These are phyloP conservation scores for Blastobotrys parvus DNA, from an alignment of 805 yeast species.

Conservation along the genomic window DNA sequence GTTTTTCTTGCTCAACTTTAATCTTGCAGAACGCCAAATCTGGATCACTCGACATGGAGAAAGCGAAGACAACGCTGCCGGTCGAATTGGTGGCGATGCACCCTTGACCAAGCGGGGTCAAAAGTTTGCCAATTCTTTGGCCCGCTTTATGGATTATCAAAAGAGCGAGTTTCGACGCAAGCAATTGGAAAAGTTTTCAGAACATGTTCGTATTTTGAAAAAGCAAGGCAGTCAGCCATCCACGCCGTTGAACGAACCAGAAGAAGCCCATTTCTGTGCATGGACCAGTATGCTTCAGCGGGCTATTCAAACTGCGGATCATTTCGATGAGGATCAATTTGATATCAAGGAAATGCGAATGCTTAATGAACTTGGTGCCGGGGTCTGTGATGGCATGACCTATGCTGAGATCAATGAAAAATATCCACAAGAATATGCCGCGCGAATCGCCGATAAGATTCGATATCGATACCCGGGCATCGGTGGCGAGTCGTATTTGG, in stretches of 20 bases:
- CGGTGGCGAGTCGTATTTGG: slow-evolving; percentile 93
- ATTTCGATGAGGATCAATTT: slow-evolving; percentile 64
- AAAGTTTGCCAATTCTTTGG: slow-evolving; percentile 63
- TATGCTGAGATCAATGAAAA: slow-evolving; percentile 70
- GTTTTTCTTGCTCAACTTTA: slow-evolving; percentile 81
- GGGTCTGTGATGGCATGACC: slow-evolving; percentile 87
- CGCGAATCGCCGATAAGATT: slow-evolving; percentile 69
- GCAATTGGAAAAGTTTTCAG: slow-evolving; percentile 48
- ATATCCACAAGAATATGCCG: slow-evolving; percentile 70
- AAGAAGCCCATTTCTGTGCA: slow-evolving; percentile 74
- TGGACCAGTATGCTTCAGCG: slow-evolving; percentile 88
- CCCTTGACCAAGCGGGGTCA: slow-evolving; percentile 69
- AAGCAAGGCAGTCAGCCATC: slow-evolving; percentile 26
- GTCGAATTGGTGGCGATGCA: slow-evolving; percentile 90
- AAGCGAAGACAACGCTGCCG: slow-evolving; percentile 72
- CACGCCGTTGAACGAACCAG: slow-evolving; percentile 34
- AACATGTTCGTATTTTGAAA: slow-evolving; percentile 35
- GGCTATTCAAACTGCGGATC: slow-evolving; percentile 67
- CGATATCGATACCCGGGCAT: slow-evolving; percentile 91
- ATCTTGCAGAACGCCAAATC: slow-evolving; percentile 79
- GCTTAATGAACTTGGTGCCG: slow-evolving; percentile 92
- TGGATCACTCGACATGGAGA: slow-evolving; percentile 97
- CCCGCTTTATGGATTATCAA: slow-evolving; percentile 65
- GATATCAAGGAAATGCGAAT: slow-evolving; percentile 83
- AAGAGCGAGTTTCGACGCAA: slow-evolving; percentile 56